A percentile compares a stretch with the other conserved stretches of the same genome.
Conservation (phyloP, 768 basidiomycete species). For the Holtermanniella nyarrowii region DNA sequence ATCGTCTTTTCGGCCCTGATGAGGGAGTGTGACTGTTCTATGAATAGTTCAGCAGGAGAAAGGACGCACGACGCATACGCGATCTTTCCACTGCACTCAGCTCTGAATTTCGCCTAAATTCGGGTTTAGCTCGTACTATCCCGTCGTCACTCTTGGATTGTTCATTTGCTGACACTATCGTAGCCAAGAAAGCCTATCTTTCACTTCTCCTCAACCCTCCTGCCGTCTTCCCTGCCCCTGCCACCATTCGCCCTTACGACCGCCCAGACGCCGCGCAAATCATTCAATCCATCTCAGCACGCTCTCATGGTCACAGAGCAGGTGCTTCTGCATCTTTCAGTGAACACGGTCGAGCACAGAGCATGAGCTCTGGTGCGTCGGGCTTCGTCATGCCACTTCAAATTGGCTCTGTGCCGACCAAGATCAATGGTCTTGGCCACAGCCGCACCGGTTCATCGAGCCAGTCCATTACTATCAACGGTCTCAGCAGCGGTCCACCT, state of each 20-base stretch:
- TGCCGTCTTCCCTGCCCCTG: constrained; percentile 20
- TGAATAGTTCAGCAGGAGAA: too few species aligned
- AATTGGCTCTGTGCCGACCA: background rate
- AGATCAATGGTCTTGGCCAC: background rate
- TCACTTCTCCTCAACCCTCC: constrained; percentile 76
- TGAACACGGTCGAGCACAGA: background rate
- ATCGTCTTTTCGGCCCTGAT: too few species aligned
- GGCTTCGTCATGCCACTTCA: background rate
- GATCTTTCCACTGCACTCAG: too few species aligned
- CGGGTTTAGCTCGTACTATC: too few species aligned
- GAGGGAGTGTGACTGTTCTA: too few species aligned
- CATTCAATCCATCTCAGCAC: constrained; percentile 41
- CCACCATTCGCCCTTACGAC: constrained; percentile 74
- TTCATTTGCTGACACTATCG: background rate
- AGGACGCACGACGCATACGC: too few species aligned
- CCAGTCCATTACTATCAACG: background rate
- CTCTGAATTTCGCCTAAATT: too few species aligned
- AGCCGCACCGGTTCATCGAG: background rate
- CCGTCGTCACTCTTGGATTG: too few species aligned
- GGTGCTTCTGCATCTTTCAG: background rate
- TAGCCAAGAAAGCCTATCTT: constrained; percentile 93
- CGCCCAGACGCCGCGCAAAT: constrained; percentile 74
- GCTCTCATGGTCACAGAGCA: constrained; percentile 35
- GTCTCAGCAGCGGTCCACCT: background rate
- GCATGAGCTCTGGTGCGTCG: background rate